phyloP scores from a whole-genome alignment of 2,329 filamentous ascomycete genomes.

The Trichocomaceae sp. region DNA sequence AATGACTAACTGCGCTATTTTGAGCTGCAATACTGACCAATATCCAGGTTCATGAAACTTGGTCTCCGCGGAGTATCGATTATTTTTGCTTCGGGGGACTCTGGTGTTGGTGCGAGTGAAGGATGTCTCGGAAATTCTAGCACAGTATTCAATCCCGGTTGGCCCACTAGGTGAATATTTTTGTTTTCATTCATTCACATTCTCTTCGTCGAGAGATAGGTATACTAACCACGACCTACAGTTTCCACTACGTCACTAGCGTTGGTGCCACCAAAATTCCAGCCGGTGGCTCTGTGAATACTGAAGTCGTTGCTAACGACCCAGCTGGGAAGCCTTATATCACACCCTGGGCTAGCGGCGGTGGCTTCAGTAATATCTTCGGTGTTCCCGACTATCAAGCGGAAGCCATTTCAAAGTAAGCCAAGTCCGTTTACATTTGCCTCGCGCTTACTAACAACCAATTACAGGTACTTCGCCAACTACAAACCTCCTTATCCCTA shows the following conservation, averaged over 20 bases:
- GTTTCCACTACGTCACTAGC: slow-evolving; percentile 47
- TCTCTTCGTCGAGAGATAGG: not conserved
- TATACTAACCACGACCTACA: not conserved
- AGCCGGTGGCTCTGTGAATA: not conserved
- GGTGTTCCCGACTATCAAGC: slow-evolving; percentile 39
- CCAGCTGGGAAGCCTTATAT: slow-evolving; percentile 9
- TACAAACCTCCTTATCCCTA: slow-evolving; percentile 10
- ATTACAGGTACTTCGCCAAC: slow-evolving; percentile 9
- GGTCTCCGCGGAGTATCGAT: slow-evolving; percentile 32
- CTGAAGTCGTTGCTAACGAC: slow-evolving; percentile 13
- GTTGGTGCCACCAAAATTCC: slow-evolving; percentile 32
- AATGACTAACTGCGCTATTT: too few species aligned
- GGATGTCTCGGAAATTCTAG: slow-evolving; percentile 12
- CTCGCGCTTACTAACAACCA: not conserved
- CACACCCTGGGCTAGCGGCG: slow-evolving; percentile 7
- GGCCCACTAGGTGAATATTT: slow-evolving; percentile 8
- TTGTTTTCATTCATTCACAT: too few species aligned
- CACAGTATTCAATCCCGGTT: slow-evolving; percentile 10
- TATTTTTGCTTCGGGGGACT: slow-evolving; percentile 26
- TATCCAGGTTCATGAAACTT: too few species aligned
- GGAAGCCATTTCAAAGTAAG: slow-evolving; percentile 34
- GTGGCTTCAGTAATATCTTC: slow-evolving; percentile 44
- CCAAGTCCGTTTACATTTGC: not conserved
- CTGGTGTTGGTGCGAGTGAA: slow-evolving; percentile 16
- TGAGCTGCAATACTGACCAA: too few species aligned